Evolutionary conservation across 305 asterid genomes (phyloP).

Genomic region (Fraxinus sp.): DNA sequence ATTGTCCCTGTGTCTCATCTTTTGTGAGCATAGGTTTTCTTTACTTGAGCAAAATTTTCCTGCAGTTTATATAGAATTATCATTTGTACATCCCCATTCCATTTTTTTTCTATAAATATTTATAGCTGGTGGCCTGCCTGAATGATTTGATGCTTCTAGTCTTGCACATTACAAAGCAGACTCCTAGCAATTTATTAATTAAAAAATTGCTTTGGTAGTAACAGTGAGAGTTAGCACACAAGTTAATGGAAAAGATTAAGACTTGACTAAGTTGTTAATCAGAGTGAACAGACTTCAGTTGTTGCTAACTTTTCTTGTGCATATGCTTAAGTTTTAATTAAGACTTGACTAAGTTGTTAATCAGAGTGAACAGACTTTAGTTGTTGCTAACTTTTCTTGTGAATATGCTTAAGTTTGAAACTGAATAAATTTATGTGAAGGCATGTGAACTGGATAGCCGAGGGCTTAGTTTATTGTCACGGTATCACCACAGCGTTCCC

Average conservation of each 20-base stretch:
- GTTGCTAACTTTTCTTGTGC: no score
- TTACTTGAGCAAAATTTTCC: not conserved
- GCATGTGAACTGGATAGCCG: not conserved
- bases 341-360: not conserved
- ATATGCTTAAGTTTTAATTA: no score
- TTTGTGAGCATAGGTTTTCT: not conserved
- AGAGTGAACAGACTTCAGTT: no score
- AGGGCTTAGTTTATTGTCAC: not conserved
- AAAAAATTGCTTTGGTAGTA: not conserved
- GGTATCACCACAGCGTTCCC: not conserved
- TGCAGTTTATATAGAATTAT: not conserved
- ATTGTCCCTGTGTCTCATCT: not conserved
- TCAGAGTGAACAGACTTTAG: not conserved
- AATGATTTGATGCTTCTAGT: not conserved
- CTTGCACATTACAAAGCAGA: not conserved
- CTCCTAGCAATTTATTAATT: not conserved
- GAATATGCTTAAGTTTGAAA: not conserved
- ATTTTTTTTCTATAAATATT: not conserved
- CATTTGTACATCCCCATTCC: not conserved
- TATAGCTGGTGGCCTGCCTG: not conserved
- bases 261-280: not conserved
- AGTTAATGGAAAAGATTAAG: not conserved
- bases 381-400: not conserved
- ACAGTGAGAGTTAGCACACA: not conserved
- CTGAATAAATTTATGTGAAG: not conserved